These are phyloP conservation scores for Alternaria arbusti DNA, from an alignment of 2,329 filamentous ascomycete species.

Conservation along the genomic window DNA sequence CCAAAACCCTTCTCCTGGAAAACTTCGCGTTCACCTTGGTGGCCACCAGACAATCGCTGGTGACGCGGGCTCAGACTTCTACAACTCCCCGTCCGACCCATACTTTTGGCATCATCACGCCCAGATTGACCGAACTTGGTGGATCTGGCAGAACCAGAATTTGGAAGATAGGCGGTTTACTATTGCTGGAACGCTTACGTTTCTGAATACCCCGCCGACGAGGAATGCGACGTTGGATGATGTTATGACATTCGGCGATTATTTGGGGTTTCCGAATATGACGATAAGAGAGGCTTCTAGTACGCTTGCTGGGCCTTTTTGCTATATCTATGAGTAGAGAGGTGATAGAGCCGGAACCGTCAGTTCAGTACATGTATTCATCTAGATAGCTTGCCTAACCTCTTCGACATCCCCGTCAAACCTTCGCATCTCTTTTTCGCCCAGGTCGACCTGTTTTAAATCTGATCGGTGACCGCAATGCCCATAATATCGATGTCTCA, in stretches of 20 bases:
- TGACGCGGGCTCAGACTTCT: slow-evolving; percentile 43
- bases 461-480: not conserved
- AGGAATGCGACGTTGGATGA: slow-evolving; percentile 56
- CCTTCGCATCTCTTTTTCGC: not conserved
- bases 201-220: slow-evolving; percentile 52
- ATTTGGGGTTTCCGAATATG: slow-evolving; percentile 30
- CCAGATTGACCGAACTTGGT: slow-evolving; percentile 56
- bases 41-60: slow-evolving; percentile 49
- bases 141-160: slow-evolving; percentile 59
- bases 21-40: slow-evolving; percentile 51
- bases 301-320: slow-evolving; percentile 53
- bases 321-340: slow-evolving; percentile 50
- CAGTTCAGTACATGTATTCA: not conserved
- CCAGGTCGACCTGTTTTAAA: not conserved
- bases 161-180: slow-evolving; percentile 42
- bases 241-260: slow-evolving; percentile 47
- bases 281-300: slow-evolving; percentile 50
- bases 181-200: slow-evolving; percentile 54
- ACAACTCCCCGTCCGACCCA: slow-evolving; percentile 55
- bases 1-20: slow-evolving; percentile 42
- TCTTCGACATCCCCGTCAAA: not conserved
- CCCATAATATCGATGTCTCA: not conserved
- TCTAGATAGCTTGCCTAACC: not conserved
- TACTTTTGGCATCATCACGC: slow-evolving; percentile 57
- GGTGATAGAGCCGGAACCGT: not conserved